A percentile compares a stretch with the other conserved stretches of the same genome.
Evolutionary conservation across 495 filamentous ascomycete genomes (phyloP).

Genomic region (Massariosphaeria phaeospora): DNA sequence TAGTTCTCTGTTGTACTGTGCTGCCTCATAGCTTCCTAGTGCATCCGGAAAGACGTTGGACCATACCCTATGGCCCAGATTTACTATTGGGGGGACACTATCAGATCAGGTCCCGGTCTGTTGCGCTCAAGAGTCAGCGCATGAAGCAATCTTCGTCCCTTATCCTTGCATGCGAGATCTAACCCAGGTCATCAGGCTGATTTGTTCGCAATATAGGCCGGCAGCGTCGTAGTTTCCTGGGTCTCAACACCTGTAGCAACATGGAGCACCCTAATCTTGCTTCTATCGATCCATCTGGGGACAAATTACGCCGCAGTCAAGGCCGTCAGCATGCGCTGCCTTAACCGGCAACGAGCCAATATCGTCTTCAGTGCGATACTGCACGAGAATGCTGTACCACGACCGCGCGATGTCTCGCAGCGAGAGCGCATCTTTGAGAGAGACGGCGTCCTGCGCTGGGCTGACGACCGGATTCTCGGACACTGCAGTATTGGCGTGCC

Average conservation of each 20-base stretch:
- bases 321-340: slow-evolving; percentile 73
- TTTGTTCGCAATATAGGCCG: slow-evolving; percentile 48
- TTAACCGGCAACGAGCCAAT: slow-evolving; percentile 83
- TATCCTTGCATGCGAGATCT: not conserved
- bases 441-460: slow-evolving; percentile 58
- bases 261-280: slow-evolving; percentile 65
- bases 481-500: slow-evolving; percentile 49
- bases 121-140: too few species aligned
- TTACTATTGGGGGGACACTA: too few species aligned
- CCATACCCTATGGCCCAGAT: too few species aligned
- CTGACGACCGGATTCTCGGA: slow-evolving; percentile 46
- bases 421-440: slow-evolving; percentile 69
- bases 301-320: slow-evolving; percentile 84
- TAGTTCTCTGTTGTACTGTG: not conserved
- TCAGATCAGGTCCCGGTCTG: too few species aligned
- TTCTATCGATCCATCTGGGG: slow-evolving; percentile 68
- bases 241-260: slow-evolving; percentile 67
- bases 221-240: slow-evolving; percentile 71
- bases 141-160: too few species aligned
- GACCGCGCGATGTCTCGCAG: slow-evolving; percentile 57
- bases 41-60: too few species aligned
- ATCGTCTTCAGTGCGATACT: slow-evolving; percentile 65
- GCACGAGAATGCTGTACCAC: slow-evolving; percentile 48
- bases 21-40: not conserved
- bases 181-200: slow-evolving; percentile 19